Conservation (phyloP, 306 rosid genomes). For the Fragaria iinumae region DNA sequence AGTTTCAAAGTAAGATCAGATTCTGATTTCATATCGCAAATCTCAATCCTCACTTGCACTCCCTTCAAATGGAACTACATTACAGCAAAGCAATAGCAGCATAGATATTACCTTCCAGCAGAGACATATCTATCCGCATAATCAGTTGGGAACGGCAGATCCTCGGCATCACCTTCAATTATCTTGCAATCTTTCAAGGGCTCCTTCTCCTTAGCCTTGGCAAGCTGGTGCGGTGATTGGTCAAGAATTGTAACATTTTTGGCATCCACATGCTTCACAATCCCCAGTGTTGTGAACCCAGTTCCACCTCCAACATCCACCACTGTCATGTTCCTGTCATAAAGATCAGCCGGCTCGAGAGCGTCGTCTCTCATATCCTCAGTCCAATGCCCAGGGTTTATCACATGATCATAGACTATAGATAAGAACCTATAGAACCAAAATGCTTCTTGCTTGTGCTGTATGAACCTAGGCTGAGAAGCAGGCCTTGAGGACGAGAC, state of each 20-base stretch:
- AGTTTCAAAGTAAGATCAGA: background rate
- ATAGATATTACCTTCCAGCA: constrained; percentile 68
- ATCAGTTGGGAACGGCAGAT: constrained; percentile 80
- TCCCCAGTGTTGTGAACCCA: constrained; percentile 85
- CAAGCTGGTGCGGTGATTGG: constrained; percentile 97
- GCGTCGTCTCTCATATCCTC: constrained; percentile 97
- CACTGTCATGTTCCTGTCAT: constrained; percentile 61
- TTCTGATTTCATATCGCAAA: background rate
- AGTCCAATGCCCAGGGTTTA: constrained; percentile 95
- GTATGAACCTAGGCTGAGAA: constrained; percentile 90
- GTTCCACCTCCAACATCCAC: constrained; percentile 96
- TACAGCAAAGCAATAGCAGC: background rate
- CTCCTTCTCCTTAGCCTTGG: constrained; percentile 87
- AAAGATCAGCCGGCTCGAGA: constrained; percentile 85
- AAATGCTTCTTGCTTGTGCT: constrained; percentile 89
- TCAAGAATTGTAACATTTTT: constrained; percentile 87
- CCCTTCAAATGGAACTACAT: constrained; percentile 1
- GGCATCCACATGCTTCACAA: constrained; percentile 86
- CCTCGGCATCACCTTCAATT: constrained; percentile 84
- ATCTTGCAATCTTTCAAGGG: constrained; percentile 82
- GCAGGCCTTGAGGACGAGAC: constrained; percentile 68
- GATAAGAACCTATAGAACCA: constrained; percentile 94
- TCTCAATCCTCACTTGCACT: constrained; percentile 2
- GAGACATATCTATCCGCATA: constrained; percentile 91
- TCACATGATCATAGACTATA: constrained; percentile 78